Conservation (phyloP, 306 rosid genomes). For the Purshia tridentata region DNA sequence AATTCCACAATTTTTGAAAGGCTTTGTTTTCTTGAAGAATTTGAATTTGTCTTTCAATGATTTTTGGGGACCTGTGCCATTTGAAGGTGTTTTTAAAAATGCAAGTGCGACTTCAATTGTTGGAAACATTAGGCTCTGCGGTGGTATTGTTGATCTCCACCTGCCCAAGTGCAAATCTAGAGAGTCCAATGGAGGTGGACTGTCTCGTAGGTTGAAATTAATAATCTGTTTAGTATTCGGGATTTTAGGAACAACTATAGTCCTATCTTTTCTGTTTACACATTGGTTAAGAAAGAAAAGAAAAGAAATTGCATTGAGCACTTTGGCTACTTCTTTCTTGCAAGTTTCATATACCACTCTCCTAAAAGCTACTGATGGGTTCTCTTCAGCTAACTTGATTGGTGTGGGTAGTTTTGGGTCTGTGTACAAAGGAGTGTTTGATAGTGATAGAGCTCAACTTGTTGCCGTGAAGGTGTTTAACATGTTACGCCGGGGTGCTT, state of each 20-base stretch:
- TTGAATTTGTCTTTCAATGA: background rate
- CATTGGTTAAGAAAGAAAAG: conserved; percentile 1
- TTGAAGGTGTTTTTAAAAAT: background rate
- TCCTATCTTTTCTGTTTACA: background rate
- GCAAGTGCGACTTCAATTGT: conserved; percentile 1
- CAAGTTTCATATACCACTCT: conserved; percentile 19
- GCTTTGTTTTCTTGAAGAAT: background rate
- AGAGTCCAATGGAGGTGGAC: background rate
- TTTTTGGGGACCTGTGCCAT: background rate
- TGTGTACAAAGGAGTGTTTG: background rate
- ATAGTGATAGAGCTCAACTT: background rate
- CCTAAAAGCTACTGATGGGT: conserved; percentile 25
- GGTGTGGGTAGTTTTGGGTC: conserved; percentile 19
- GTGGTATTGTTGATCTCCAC: background rate
- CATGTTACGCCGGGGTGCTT: background rate
- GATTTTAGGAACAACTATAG: background rate
- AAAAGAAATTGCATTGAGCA: background rate
- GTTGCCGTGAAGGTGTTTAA: conserved; percentile 26
- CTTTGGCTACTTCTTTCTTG: background rate
- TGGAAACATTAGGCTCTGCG: background rate
- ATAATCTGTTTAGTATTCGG: background rate
- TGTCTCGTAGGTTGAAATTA: background rate
- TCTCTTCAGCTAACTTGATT: conserved; percentile 19
- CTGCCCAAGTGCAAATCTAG: background rate
- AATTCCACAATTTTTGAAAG: background rate